phyloP scores from a whole-genome alignment of 805 yeast species.

The Tetrapisispora phaffii region DNA sequence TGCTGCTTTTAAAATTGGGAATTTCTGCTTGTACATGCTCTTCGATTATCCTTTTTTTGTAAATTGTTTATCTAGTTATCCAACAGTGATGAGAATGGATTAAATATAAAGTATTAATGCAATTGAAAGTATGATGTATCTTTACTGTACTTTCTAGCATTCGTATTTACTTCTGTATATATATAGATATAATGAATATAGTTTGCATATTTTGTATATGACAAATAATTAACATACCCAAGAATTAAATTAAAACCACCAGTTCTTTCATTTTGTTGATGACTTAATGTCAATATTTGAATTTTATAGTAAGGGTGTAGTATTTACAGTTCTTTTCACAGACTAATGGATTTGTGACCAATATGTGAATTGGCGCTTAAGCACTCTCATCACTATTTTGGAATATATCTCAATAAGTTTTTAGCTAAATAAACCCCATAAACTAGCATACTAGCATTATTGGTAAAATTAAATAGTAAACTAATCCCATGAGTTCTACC shows the following conservation, averaged over 20 bases:
- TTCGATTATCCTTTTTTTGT: neutral
- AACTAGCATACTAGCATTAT: conserved; percentile 50
- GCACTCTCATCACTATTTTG: conserved; percentile 14
- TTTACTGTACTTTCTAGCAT: neutral
- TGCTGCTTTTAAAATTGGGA: too few relatives aligned
- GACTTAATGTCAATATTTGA: too few relatives aligned
- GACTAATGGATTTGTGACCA: too few relatives aligned
- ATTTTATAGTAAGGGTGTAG: too few relatives aligned
- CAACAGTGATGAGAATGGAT: neutral
- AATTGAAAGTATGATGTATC: neutral
- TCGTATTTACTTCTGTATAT: conserved; percentile 1
- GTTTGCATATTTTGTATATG: neutral
- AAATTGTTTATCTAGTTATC: neutral
- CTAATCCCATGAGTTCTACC: conserved; percentile 74
- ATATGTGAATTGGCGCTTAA: too few relatives aligned
- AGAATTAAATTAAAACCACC: neutral
- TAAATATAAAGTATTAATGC: neutral
- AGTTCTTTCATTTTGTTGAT: neutral
- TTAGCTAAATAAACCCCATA: conserved; percentile 56
- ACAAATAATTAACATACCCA: conserved; percentile 1
- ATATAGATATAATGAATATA: conserved; percentile 1
- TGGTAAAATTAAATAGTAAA: conserved; percentile 51
- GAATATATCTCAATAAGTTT: conserved; percentile 28
- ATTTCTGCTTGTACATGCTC: neutral
- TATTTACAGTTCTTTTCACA: too few relatives aligned